Base-by-base conservation (phyloP, 257 asterid species). In the Thymus mandschuricus region DNA sequence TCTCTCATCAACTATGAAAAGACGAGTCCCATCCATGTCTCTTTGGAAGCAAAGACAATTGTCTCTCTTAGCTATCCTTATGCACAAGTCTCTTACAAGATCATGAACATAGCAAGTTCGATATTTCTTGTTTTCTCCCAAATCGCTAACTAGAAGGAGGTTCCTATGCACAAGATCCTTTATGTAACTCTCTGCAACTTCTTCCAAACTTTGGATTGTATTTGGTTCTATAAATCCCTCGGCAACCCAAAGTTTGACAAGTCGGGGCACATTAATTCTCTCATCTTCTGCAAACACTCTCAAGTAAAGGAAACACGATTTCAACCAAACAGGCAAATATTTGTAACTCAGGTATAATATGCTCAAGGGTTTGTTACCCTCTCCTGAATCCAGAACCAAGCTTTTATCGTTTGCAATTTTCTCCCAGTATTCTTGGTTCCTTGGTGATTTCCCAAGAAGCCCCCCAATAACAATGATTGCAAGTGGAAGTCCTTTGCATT, bases 211-310 rank as follows among this genome's bases (percentile, higher is more conserved):
- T 34, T 31, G 28, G n/a, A 2, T 34, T 49, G 4, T 4, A 8
- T 2, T 71, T 49, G 52, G 56, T 38, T 49, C 60, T 60, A 71
- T 21, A 4, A 60, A 33, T 15, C 75, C 75, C 43, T 71, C 74
- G 2, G 66, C 74, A 27, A 69, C 58, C 74, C 74, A 69, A 69
- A 69, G 58, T 69, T 69, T 50, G 56, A 34, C 38, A 35, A 35
- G 40, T 35, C 40, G 40, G 40, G 40, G 3, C 40, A 35, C 40
- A 35, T 35, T 3, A 35, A 35, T 35, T 35, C 40, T 35, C 0
- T 35, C 40, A 35, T 63, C 52, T 44, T 43, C 55, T 28, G 68
- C 28, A 63, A 10, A 63, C 6, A 27, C 10, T 28, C 68, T 21
- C 55, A 63, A 44, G 40, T 43, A 63, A 9, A 63, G 68, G 29